Conservation (phyloP, 2,329 filamentous ascomycete genomes). For the Diaporthe sp. region DNA sequence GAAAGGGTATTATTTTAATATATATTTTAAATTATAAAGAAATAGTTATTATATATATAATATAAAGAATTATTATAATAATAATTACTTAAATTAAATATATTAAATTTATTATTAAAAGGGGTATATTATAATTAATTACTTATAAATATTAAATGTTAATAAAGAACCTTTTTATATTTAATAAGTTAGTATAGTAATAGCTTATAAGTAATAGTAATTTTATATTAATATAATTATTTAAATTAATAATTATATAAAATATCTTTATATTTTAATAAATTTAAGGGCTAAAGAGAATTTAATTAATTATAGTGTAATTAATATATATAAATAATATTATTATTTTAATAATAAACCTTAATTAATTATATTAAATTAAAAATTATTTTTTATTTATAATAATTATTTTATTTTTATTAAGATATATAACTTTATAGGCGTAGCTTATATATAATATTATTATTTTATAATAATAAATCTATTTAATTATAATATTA, state of each 20-base stretch:
- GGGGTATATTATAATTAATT: neutral
- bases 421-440: no score
- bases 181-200: neutral
- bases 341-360: neutral
- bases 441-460: no score
- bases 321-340: neutral
- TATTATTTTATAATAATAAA: no score
- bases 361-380: neutral
- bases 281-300: neutral
- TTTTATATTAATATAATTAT: neutral
- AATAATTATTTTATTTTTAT: neutral
- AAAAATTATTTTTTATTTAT: neutral
- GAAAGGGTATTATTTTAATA: neutral
- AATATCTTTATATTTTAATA: neutral
- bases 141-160: neutral
- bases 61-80: neutral
- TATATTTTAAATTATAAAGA: neutral
- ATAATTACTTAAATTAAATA: neutral
- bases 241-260: neutral
- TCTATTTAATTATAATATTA: no score
- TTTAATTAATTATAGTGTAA: neutral
- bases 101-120: constrained; percentile 1
- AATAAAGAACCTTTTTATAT: neutral
- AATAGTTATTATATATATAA: neutral
- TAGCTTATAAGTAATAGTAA: neutral